Evolutionary conservation across 2,329 filamentous ascomycete genomes (phyloP).

Genomic region (Ceratocystis eucalypticola): DNA sequence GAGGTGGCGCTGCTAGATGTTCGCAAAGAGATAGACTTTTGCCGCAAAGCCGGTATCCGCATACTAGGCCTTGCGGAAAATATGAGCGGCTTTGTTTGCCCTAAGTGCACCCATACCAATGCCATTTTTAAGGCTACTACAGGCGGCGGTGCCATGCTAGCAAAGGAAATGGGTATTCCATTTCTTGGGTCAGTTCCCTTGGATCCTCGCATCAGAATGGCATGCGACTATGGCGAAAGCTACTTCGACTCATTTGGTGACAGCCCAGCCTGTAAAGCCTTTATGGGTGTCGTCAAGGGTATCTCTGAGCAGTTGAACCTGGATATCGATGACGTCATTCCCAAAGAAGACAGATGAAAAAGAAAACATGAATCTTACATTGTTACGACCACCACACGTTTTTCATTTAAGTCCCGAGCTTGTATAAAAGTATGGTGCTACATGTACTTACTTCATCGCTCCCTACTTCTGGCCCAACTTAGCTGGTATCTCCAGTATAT

Average conservation of each 20-base stretch:
- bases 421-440: neutral
- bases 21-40: slow-evolving; percentile 95
- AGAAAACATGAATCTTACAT: slow-evolving; percentile 17
- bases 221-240: slow-evolving; percentile 93
- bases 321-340: slow-evolving; percentile 40
- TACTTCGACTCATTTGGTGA: slow-evolving; percentile 91
- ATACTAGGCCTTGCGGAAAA: slow-evolving; percentile 91
- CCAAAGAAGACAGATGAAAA: slow-evolving; percentile 25
- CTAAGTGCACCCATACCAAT: slow-evolving; percentile 67
- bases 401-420: neutral
- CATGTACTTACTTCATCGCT: neutral
- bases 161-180: slow-evolving; percentile 73
- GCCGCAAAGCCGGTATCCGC: slow-evolving; percentile 78
- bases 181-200: slow-evolving; percentile 84
- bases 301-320: slow-evolving; percentile 54
- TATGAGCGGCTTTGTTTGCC: slow-evolving; percentile 95
- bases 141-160: slow-evolving; percentile 67
- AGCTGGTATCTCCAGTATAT: slow-evolving; percentile 66
- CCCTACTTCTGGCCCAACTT: slow-evolving; percentile 34
- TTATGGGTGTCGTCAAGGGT: slow-evolving; percentile 65
- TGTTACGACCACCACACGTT: neutral
- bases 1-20: slow-evolving; percentile 88
- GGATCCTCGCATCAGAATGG: slow-evolving; percentile 88
- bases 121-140: slow-evolving; percentile 89
- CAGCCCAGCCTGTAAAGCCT: slow-evolving; percentile 73